Percentiles rank a stretch among this genome's conserved stretches.
phyloP scores from a whole-genome alignment of 2,329 filamentous ascomycete genomes.

The Nakataea oryzae region DNA sequence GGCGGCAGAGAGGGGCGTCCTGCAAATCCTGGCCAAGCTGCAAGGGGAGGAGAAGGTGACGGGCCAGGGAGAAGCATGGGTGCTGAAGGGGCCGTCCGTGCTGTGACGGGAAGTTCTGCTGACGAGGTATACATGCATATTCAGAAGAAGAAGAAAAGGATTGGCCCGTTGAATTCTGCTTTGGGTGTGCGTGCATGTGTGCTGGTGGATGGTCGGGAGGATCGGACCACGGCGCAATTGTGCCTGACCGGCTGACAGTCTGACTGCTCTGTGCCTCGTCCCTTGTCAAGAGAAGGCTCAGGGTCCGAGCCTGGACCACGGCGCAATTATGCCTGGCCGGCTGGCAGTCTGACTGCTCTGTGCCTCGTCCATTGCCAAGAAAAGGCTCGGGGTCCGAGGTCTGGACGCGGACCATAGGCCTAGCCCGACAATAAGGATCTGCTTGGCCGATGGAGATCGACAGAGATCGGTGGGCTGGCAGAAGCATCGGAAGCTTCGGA shows the following conservation, averaged over 20 bases:
- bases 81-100: constrained; percentile 28
- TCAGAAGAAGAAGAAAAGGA: background rate
- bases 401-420: too few species aligned
- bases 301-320: too few species aligned
- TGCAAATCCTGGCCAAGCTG: constrained; percentile 74
- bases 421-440: too few species aligned
- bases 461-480: background rate
- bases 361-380: too few species aligned
- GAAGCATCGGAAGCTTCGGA: background rate
- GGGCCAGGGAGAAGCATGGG: constrained; percentile 28
- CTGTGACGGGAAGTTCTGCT: constrained; percentile 17
- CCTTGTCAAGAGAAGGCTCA: background rate
- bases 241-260: background rate
- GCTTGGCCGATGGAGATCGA: background rate
- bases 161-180: too few species aligned
- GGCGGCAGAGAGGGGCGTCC: constrained; percentile 65
- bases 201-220: background rate
- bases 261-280: too few species aligned
- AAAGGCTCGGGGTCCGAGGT: too few species aligned
- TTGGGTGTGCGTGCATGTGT: background rate
- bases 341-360: background rate
- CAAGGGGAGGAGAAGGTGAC: constrained; percentile 59
- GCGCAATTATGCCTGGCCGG: background rate
- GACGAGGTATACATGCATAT: background rate
- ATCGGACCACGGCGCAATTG: background rate